A percentile compares a stretch with the other conserved stretches of the same genome.
Evolutionary conservation across 306 rosid genomes (phyloP).

Genomic region (Corylus americana): DNA sequence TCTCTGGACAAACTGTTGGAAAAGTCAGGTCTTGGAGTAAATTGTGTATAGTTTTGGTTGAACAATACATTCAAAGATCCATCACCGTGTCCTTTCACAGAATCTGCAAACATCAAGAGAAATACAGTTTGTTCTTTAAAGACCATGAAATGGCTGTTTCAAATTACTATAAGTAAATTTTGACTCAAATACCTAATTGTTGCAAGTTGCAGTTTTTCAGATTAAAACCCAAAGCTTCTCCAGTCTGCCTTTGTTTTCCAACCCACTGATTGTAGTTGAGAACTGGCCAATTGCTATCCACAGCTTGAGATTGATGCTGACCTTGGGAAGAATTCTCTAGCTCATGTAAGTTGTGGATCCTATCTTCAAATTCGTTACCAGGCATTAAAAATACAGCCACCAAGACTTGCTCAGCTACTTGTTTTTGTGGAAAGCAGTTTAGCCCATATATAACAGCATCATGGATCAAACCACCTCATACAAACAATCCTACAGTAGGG

Average conservation of each 20-base stretch:
- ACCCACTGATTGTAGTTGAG: slow-evolving; percentile 34
- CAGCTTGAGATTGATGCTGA: slow-evolving; percentile 31
- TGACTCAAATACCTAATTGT: slow-evolving; percentile 28
- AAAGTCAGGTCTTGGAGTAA: slow-evolving; percentile 35
- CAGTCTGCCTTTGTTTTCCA: slow-evolving; percentile 26
- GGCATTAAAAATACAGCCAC: slow-evolving; percentile 44
- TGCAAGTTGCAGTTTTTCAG: slow-evolving; percentile 21
- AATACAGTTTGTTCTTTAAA: slow-evolving; percentile 15
- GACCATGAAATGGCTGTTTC: slow-evolving; percentile 9
- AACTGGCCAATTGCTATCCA: slow-evolving; percentile 26
- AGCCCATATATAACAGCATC: slow-evolving; percentile 5
- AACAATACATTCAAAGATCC: slow-evolving; percentile 23
- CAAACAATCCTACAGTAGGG: neutral
- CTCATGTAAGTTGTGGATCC: slow-evolving; percentile 35
- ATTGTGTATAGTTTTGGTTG: slow-evolving; percentile 31
- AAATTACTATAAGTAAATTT: neutral
- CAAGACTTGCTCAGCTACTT: slow-evolving; percentile 20
- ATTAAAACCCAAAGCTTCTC: slow-evolving; percentile 21
- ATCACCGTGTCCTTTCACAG: slow-evolving; percentile 30
- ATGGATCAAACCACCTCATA: neutral
- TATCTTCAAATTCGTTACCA: slow-evolving; percentile 45
- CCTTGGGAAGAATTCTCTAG: slow-evolving; percentile 30
- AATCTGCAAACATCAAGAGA: slow-evolving; percentile 31
- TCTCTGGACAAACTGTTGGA: slow-evolving; percentile 18
- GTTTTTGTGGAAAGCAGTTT: slow-evolving; percentile 1